These are phyloP conservation scores for Phaeodactylum tricornutum DNA, from an alignment of 108 stramenopile genomes.

Conservation along the genomic window DNA sequence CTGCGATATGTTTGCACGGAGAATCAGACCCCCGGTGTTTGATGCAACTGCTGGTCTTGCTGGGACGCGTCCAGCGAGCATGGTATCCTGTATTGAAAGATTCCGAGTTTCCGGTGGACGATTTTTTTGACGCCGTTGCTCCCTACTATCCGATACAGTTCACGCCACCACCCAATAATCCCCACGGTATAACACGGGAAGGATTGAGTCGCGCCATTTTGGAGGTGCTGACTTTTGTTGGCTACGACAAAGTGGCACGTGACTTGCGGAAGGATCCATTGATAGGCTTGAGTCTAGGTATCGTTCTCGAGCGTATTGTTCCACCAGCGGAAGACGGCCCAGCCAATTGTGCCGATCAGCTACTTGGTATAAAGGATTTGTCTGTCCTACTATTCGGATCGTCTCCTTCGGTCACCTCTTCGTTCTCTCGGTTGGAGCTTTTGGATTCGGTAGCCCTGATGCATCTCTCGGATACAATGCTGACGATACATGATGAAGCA, in stretches of 20 bases:
- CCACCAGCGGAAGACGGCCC: slow-evolving; percentile 37
- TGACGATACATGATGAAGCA: slow-evolving; percentile 26
- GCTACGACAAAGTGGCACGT: slow-evolving; percentile 14
- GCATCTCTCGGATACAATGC: slow-evolving; percentile 12
- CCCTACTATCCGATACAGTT: slow-evolving; percentile 84
- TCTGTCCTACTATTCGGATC: slow-evolving; percentile 40
- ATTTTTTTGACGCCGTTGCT: slow-evolving; percentile 73
- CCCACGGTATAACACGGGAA: slow-evolving; percentile 63
- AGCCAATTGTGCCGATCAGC: slow-evolving; percentile 34
- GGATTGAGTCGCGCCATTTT: slow-evolving; percentile 51
- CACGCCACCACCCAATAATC: slow-evolving; percentile 75
- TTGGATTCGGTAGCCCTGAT: slow-evolving; percentile 1
- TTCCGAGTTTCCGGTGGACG: slow-evolving; percentile 39
- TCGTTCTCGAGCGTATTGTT: slow-evolving; percentile 63
- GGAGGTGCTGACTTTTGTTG: slow-evolving; percentile 43
- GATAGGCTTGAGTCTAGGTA: slow-evolving; percentile 33
- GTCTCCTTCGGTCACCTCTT: no score
- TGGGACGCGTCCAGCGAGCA: slow-evolving; percentile 42
- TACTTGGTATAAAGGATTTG: slow-evolving; percentile 55
- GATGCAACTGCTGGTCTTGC: slow-evolving; percentile 51
- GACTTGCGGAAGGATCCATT: slow-evolving; percentile 27
- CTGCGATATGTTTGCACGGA: slow-evolving; percentile 64
- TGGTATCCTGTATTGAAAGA: slow-evolving; percentile 8
- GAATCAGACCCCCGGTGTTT: slow-evolving; percentile 86
- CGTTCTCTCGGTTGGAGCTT: slow-evolving; percentile 15